phyloP scores from a whole-genome alignment of 768 basidiomycete species.

The Calvatia gigantea region DNA sequence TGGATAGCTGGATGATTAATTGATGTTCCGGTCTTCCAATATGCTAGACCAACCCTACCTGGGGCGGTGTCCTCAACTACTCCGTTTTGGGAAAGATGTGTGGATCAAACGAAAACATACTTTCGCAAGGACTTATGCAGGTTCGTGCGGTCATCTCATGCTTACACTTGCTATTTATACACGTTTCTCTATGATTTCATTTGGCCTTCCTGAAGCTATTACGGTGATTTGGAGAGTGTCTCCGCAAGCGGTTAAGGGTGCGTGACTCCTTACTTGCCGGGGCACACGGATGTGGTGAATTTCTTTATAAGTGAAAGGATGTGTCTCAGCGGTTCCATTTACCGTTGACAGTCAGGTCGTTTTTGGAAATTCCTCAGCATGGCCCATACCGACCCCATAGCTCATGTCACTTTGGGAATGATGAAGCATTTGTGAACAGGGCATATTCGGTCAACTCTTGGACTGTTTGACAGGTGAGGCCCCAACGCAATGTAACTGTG shows the following conservation, averaged over 20 bases:
- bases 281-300: neutral
- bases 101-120: neutral
- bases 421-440: neutral
- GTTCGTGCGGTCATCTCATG: neutral
- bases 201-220: neutral
- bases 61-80: too few species aligned
- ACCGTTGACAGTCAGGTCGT: too few species aligned
- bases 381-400: too few species aligned
- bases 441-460: neutral
- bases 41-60: too few species aligned
- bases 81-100: neutral
- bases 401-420: neutral
- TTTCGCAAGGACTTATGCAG: neutral
- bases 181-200: neutral
- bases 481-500: constrained; percentile 8
- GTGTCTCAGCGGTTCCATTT: neutral
- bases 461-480: constrained; percentile 10
- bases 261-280: neutral
- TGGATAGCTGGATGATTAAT: neutral
- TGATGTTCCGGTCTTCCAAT: too few species aligned
- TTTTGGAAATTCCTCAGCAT: too few species aligned
- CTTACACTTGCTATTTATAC: neutral
- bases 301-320: neutral
- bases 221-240: constrained; percentile 5
- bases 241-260: constrained; percentile 4